These are phyloP conservation scores for Hippophae rhamnoides DNA, from an alignment of 306 rosid genomes.

Conservation along the genomic window DNA sequence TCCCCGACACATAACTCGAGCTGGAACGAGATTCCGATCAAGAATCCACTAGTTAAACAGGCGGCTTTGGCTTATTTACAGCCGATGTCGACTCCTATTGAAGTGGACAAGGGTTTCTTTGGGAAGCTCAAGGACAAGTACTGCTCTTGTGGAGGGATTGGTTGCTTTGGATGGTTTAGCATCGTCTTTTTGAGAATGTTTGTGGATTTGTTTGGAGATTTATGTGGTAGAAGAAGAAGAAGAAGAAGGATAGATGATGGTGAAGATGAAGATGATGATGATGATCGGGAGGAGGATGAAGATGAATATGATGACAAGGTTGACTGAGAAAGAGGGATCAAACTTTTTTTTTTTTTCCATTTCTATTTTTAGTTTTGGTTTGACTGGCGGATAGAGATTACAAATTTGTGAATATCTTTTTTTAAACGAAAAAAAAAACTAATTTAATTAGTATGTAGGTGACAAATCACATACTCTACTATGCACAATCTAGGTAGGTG, in stretches of 20 bases:
- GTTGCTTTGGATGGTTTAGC: conserved; percentile 16
- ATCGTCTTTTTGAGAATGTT: conserved; percentile 15
- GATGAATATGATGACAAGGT: conserved; percentile 15
- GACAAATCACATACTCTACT: too few relatives aligned
- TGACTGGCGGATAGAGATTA: conserved; percentile 23
- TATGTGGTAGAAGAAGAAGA: conserved; percentile 1
- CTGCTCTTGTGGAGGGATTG: conserved; percentile 5
- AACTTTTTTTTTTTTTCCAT: background rate
- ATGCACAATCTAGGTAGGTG: too few relatives aligned
- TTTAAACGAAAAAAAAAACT: background rate
- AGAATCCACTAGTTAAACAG: conserved; percentile 56
- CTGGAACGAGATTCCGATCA: conserved; percentile 50
- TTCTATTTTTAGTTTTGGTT: background rate
- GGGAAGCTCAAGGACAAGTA: conserved; percentile 20
- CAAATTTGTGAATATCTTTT: conserved; percentile 2
- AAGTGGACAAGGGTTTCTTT: conserved; percentile 10
- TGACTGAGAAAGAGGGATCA: conserved; percentile 7
- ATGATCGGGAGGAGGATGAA: background rate
- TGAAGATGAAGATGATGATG: background rate
- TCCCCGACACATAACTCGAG: conserved; percentile 22
- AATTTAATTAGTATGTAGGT: too few relatives aligned
- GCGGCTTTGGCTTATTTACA: conserved; percentile 66
- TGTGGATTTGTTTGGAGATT: conserved; percentile 5
- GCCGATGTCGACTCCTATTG: conserved; percentile 34
- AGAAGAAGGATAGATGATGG: background rate